These are phyloP conservation scores for Puya raimondii DNA, from an alignment of 176 grass and related monocot species.

Conservation along the genomic window DNA sequence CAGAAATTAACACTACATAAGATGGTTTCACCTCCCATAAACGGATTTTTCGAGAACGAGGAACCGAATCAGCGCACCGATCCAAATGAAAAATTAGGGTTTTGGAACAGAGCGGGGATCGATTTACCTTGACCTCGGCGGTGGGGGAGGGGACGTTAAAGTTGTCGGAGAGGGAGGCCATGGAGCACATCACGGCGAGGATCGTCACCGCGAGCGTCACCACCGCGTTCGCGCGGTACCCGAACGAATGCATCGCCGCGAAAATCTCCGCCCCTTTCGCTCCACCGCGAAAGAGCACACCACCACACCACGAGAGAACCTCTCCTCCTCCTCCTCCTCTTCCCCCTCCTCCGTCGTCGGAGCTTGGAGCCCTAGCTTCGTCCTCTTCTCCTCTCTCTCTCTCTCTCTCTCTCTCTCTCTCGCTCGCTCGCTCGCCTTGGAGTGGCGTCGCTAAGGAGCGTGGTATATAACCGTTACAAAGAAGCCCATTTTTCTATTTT, in stretches of 20 bases:
- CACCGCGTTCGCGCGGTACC: conserved; percentile 81
- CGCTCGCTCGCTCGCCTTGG: not conserved
- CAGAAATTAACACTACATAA: not conserved
- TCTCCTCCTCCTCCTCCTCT: not conserved
- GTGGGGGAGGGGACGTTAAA: conserved; percentile 57
- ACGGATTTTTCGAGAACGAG: not conserved
- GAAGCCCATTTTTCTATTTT: too few relatives aligned
- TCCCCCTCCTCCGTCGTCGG: not conserved
- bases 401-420: conserved; percentile 10
- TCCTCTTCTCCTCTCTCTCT: not conserved
- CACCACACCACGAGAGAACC: too few relatives aligned
- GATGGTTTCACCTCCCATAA: not conserved
- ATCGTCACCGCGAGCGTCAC: conserved; percentile 82
- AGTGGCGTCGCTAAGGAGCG: conserved; percentile 4
- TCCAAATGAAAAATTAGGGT: not conserved
- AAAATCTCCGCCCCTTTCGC: not conserved
- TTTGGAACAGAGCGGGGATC: not conserved
- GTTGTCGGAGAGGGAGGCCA: conserved; percentile 86
- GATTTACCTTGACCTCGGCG: conserved; percentile 71
- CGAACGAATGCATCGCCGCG: conserved; percentile 73
- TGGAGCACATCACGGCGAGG: conserved; percentile 82
- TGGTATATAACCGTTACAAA: too few relatives aligned
- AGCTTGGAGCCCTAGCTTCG: not conserved
- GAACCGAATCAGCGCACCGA: not conserved
- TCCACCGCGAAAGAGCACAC: too few relatives aligned